Percentiles rank a stretch among this genome's conserved stretches.
phyloP scores from a whole-genome alignment of 2,329 filamentous ascomycete genomes.

The Beauveria sp. region DNA sequence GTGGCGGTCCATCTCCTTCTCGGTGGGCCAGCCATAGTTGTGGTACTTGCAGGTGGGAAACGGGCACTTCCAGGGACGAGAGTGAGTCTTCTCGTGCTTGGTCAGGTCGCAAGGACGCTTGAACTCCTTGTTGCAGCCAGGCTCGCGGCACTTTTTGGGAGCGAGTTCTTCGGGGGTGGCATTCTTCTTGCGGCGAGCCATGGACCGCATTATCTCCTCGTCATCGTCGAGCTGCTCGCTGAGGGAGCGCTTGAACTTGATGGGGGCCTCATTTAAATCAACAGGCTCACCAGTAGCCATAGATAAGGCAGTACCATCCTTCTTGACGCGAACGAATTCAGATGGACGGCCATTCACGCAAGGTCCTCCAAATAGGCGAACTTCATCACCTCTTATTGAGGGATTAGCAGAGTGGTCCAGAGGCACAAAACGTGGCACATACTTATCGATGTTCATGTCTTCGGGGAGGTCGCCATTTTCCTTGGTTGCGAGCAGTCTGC shows the following conservation, averaged over 20 bases:
- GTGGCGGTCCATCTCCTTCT: conserved; percentile 95
- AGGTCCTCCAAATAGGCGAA: conserved; percentile 75
- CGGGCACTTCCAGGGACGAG: conserved; percentile 90
- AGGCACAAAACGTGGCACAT: conserved; percentile 31
- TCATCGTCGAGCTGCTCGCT: conserved; percentile 68
- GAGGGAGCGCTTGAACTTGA: conserved; percentile 57
- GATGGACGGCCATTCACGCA: conserved; percentile 74
- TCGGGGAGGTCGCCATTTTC: conserved; percentile 54
- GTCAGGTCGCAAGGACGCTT: conserved; percentile 95
- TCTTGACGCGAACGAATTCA: conserved; percentile 75
- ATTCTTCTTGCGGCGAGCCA: conserved; percentile 94
- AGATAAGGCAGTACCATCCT: conserved; percentile 72
- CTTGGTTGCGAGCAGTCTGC: conserved; percentile 71
- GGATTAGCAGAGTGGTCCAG: conserved; percentile 23
- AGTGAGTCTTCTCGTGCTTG: conserved; percentile 97
- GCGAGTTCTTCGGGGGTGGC: conserved; percentile 77
- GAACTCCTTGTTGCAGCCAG: conserved; percentile 81
- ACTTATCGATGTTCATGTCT: conserved; percentile 53
- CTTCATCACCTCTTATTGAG: conserved; percentile 48
- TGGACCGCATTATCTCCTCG: conserved; percentile 78
- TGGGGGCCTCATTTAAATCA: conserved; percentile 43
- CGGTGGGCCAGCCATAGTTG: conserved; percentile 86
- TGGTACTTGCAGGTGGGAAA: conserved; percentile 81
- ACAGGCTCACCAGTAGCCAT: conserved; percentile 63
- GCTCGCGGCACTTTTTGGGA: conserved; percentile 67